These are phyloP conservation scores for Wickerhamomyces mucosus DNA, from an alignment of 805 yeast species.

Conservation along the genomic window DNA sequence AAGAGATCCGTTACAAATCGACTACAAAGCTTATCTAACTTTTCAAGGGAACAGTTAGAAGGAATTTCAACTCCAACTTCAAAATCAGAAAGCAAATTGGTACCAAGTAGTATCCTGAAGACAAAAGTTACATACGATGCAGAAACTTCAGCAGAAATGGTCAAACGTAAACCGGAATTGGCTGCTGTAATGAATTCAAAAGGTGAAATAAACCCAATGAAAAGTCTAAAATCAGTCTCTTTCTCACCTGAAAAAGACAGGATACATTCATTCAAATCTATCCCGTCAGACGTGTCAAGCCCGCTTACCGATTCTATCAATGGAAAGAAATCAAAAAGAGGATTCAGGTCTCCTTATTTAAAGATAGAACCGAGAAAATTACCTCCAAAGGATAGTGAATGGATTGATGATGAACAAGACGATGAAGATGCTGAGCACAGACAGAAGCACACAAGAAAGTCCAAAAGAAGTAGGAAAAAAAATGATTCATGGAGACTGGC, in stretches of 20 bases:
- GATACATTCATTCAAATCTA: conserved; percentile 3
- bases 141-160: conserved; percentile 11
- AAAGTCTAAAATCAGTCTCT: conserved; percentile 23
- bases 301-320: conserved; percentile 18
- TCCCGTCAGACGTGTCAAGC: conserved; percentile 9
- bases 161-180: conserved; percentile 15
- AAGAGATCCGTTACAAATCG: conserved; percentile 5
- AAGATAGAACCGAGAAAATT: conserved; percentile 3
- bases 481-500: conserved; percentile 4
- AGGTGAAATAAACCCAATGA: conserved; percentile 24
- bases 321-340: conserved; percentile 7
- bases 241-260: conserved; percentile 27
- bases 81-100: background rate
- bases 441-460: conserved; percentile 4
- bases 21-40: background rate
- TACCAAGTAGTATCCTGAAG: conserved; percentile 18
- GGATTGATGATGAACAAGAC: conserved; percentile 17
- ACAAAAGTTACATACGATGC: conserved; percentile 13
- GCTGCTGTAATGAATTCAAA: conserved; percentile 13
- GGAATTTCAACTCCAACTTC: conserved; percentile 1
- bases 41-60: conserved; percentile 1
- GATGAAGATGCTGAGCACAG: conserved; percentile 2
- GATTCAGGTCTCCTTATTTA: conserved; percentile 14
- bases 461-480: too few species aligned
- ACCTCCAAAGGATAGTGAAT: conserved; percentile 4